phyloP scores from a whole-genome alignment of 2,329 filamentous ascomycete species.

The Aspergillus jensenii region DNA sequence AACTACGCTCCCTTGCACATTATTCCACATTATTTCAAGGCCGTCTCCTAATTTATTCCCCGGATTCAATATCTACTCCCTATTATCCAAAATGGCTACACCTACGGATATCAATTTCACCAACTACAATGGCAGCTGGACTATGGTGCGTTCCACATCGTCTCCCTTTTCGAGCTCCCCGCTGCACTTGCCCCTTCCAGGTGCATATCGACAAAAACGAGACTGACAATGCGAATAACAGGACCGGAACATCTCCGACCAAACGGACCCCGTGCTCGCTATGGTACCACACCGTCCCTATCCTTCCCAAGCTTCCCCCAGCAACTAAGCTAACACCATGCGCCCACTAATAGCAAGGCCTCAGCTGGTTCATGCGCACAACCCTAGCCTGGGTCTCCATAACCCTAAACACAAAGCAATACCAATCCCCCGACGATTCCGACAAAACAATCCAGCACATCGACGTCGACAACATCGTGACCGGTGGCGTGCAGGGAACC shows the following conservation, averaged over 20 bases:
- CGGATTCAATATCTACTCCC: not conserved
- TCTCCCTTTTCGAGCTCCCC: not conserved
- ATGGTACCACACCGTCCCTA: slow-evolving; percentile 44
- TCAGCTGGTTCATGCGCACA: slow-evolving; percentile 72
- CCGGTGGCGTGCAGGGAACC: slow-evolving; percentile 69
- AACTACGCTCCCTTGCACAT: not conserved
- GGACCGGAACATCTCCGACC: slow-evolving; percentile 74
- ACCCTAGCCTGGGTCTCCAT: slow-evolving; percentile 68
- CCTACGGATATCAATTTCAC: slow-evolving; percentile 65
- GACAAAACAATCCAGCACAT: slow-evolving; percentile 57
- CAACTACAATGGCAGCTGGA: slow-evolving; percentile 69
- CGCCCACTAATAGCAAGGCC: slow-evolving; percentile 54
- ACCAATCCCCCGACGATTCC: slow-evolving; percentile 51
- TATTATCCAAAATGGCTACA: slow-evolving; percentile 63
- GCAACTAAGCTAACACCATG: slow-evolving; percentile 12
- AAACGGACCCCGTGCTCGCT: slow-evolving; percentile 65
- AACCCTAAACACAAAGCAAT: slow-evolving; percentile 63
- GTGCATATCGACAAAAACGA: no score
- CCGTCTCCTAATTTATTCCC: not conserved
- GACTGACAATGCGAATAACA: slow-evolving; percentile 34
- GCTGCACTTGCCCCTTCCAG: not conserved
- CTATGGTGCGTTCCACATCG: slow-evolving; percentile 57
- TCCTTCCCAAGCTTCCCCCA: not conserved
- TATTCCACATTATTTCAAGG: not conserved
- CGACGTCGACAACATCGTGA: slow-evolving; percentile 69